Evolutionary conservation across 2,329 filamentous ascomycete species (phyloP).

Genomic region (Samsoniella hepiali): DNA sequence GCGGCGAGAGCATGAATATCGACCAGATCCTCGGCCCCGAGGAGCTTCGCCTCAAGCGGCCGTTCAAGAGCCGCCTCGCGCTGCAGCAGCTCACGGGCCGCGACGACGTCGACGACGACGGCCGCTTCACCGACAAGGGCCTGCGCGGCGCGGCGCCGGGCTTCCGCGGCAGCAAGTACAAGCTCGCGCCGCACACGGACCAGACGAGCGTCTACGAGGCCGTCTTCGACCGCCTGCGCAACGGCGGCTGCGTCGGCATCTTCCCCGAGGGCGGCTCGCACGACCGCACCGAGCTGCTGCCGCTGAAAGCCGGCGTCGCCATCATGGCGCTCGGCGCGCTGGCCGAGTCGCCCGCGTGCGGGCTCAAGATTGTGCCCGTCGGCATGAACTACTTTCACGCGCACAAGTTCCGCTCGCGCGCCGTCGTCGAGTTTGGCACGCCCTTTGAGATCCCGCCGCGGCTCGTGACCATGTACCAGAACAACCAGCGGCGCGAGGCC

Average conservation of each 20-base stretch:
- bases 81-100: constrained; percentile 79
- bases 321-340: constrained; percentile 95
- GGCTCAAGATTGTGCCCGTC: constrained; percentile 90
- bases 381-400: constrained; percentile 99
- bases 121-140: constrained; percentile 56
- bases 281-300: constrained; percentile 85
- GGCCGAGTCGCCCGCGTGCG: constrained; percentile 79
- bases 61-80: constrained; percentile 74
- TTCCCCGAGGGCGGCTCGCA: constrained; percentile 97
- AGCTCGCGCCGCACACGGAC: constrained; percentile 87
- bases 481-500: constrained; percentile 78
- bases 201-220: constrained; percentile 92
- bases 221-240: constrained; percentile 78
- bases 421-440: constrained; percentile 90
- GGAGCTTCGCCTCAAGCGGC: constrained; percentile 81
- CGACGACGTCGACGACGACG: constrained; percentile 65
- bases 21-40: constrained; percentile 74
- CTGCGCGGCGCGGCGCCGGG: constrained; percentile 54
- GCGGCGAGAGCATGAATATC: constrained; percentile 79
- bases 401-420: constrained; percentile 95
- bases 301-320: constrained; percentile 92
- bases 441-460: constrained; percentile 82
- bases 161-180: constrained; percentile 78
- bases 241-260: constrained; percentile 88
- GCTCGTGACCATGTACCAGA: constrained; percentile 80